Conservation (phyloP, 306 rosid genomes). For the Vicia villosa region DNA sequence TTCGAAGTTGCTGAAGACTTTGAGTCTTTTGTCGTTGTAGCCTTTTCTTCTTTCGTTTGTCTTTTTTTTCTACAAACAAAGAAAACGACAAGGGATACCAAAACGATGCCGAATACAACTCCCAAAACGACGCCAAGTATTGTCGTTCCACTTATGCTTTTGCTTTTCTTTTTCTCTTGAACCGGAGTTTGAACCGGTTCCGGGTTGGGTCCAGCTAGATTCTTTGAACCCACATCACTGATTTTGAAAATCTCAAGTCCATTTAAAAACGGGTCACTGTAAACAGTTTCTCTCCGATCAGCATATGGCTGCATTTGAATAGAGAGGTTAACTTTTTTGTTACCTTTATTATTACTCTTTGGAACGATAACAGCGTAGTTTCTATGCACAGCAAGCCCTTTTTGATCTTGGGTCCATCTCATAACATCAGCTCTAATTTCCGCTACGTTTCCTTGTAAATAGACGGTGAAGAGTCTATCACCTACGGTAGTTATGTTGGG, state of each 20-base stretch:
- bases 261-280: constrained; percentile 41
- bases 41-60: not conserved
- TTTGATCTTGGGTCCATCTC: not conserved
- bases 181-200: constrained; percentile 11
- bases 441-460: constrained; percentile 36
- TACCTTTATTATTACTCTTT: not conserved
- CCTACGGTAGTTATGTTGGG: accelerated
- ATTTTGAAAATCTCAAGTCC: constrained; percentile 61
- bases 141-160: not conserved
- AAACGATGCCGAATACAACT: constrained; percentile 9
- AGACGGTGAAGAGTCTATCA: constrained; percentile 34
- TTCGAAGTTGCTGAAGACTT: constrained; percentile 34
- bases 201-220: constrained; percentile 50
- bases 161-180: not conserved
- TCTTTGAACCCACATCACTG: not conserved
- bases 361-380: constrained; percentile 19
- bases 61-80: not conserved
- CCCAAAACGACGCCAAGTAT: constrained; percentile 11
- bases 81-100: constrained; percentile 3
- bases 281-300: accelerated
- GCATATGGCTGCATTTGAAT: constrained; percentile 32
- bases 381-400: not conserved
- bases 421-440: constrained; percentile 11
- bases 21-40: not conserved
- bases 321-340: constrained; percentile 26